Percentiles rank a stretch among this genome's conserved stretches.
phyloP scores from a whole-genome alignment of 345 rosid species.

The Barbarea vulgaris region DNA sequence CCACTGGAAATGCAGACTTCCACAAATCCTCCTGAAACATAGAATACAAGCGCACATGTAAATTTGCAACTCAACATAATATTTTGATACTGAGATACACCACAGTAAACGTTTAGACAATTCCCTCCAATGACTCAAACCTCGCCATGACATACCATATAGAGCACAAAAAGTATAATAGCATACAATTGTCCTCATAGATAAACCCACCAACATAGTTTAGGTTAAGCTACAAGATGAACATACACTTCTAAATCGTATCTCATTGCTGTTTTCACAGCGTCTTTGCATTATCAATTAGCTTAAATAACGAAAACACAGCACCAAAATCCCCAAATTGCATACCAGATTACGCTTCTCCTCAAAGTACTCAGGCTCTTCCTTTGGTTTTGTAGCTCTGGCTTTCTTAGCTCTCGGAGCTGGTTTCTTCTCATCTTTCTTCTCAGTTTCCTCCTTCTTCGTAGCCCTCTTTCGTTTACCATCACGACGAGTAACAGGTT shows the following conservation, averaged over 20 bases:
- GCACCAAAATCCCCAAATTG: neutral
- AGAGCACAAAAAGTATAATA: neutral
- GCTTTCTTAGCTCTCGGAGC: slow-evolving; percentile 55
- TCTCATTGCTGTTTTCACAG: neutral
- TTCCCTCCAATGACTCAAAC: neutral
- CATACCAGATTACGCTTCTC: slow-evolving; percentile 84
- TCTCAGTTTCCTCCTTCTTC: slow-evolving; percentile 29
- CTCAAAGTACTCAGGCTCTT: slow-evolving; percentile 81
- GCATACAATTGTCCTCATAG: neutral
- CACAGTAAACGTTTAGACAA: neutral
- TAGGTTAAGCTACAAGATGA: neutral
- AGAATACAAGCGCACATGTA: slow-evolving; percentile 13
- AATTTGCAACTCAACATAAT: neutral
- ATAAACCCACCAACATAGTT: neutral
- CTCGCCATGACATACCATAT: slow-evolving; percentile 7
- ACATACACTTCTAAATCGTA: neutral
- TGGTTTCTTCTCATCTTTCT: slow-evolving; percentile 35
- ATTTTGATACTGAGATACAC: neutral
- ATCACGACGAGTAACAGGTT: slow-evolving; percentile 22
- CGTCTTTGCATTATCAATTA: neutral
- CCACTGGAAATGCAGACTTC: slow-evolving; percentile 85
- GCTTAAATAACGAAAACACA: neutral
- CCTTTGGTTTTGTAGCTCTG: slow-evolving; percentile 52
- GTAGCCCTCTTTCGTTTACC: slow-evolving; percentile 24
- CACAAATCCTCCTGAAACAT: slow-evolving; percentile 81